Evolutionary conservation across 352 stramenopile species (phyloP).

Genomic region (Globisporangium cylindrosporum): DNA sequence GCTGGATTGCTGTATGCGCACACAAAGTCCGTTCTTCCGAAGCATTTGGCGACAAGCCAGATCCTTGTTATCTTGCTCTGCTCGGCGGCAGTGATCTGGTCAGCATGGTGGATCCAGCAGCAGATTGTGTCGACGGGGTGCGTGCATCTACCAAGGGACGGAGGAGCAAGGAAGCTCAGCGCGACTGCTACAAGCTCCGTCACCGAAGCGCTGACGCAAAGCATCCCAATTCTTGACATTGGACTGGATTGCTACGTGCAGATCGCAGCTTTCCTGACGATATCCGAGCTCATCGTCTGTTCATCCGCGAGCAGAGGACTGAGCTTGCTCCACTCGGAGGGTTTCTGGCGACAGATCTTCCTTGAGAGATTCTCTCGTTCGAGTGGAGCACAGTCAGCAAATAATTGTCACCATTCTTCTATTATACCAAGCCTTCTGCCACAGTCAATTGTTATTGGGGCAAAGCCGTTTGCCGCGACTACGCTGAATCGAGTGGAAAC

Average conservation of each 20-base stretch:
- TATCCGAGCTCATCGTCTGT: slow-evolving; percentile 30
- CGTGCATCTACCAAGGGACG: neutral
- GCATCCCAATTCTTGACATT: slow-evolving; percentile 11
- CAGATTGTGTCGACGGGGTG: slow-evolving; percentile 29
- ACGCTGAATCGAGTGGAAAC: slow-evolving; percentile 22
- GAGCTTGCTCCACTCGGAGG: slow-evolving; percentile 18
- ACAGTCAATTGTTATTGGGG: slow-evolving; percentile 1
- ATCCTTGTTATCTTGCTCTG: slow-evolving; percentile 30
- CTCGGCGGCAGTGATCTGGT: slow-evolving; percentile 32
- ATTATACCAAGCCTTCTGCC: neutral
- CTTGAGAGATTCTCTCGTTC: slow-evolving; percentile 3
- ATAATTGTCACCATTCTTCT: neutral
- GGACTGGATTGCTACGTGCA: slow-evolving; percentile 34
- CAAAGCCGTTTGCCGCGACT: slow-evolving; percentile 19
- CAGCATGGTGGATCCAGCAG: slow-evolving; percentile 43
- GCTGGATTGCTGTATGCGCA: slow-evolving; percentile 26
- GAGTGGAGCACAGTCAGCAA: neutral
- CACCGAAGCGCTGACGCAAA: neutral
- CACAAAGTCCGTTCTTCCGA: slow-evolving; percentile 24
- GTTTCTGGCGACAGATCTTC: slow-evolving; percentile 38
- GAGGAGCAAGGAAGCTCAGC: neutral
- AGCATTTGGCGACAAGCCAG: slow-evolving; percentile 29
- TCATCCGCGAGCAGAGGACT: slow-evolving; percentile 24
- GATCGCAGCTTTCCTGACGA: slow-evolving; percentile 32
- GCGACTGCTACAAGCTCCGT: neutral